Evolutionary conservation across 2,329 filamentous ascomycete genomes (phyloP).

Genomic region (Alternaria postmessia): DNA sequence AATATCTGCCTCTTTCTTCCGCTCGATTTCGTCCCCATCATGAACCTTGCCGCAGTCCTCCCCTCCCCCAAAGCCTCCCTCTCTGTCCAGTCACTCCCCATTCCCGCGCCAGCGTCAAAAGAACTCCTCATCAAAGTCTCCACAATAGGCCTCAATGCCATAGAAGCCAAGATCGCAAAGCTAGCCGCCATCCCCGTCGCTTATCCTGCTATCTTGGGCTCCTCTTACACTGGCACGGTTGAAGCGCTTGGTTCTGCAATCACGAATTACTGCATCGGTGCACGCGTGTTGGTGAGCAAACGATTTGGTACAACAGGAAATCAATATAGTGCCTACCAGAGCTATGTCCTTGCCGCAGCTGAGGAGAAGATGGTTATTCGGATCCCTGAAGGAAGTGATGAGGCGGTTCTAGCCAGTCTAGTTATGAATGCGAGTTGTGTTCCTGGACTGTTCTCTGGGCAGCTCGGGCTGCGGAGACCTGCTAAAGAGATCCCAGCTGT

Average conservation of each 20-base stretch:
- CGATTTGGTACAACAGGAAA: background rate
- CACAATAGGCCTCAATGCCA: background rate
- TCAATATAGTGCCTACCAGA: background rate
- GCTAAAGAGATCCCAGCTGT: too few relatives aligned
- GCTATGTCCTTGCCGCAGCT: background rate
- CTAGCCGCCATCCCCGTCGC: background rate
- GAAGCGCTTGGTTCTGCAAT: background rate
- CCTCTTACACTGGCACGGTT: background rate
- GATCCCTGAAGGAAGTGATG: background rate
- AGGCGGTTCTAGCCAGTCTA: background rate
- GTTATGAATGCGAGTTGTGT: background rate
- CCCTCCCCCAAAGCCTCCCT: background rate
- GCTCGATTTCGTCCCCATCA: background rate
- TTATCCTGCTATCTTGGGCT: background rate
- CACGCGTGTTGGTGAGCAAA: background rate
- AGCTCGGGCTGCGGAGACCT: background rate
- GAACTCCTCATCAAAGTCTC: background rate
- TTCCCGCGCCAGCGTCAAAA: background rate
- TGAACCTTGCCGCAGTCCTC: background rate
- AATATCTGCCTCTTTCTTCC: background rate
- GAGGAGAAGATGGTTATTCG: background rate
- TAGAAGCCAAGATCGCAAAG: background rate
- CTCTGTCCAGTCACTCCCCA: background rate
- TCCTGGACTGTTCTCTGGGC: background rate
- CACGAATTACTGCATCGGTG: background rate